These are phyloP conservation scores for Gilbertella persicaria DNA, from an alignment of 371 early-diverging fungal species.

Conservation along the genomic window DNA sequence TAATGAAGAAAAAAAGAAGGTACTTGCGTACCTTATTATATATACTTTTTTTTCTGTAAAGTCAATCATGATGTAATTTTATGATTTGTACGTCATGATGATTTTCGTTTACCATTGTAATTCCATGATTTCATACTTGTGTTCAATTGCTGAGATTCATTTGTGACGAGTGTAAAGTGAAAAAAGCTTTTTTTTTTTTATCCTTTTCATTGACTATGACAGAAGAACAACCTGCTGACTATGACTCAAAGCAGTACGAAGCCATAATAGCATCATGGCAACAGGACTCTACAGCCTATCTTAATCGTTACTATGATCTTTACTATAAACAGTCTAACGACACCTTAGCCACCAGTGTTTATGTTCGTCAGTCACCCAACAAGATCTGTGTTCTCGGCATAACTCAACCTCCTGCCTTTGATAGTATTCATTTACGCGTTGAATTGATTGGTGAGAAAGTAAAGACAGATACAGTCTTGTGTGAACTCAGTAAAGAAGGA, in stretches of 20 bases:
- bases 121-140: too few species aligned
- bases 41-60: too few species aligned
- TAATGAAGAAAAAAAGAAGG: too few species aligned
- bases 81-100: too few species aligned
- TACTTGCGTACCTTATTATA: too few species aligned
- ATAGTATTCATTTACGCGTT: constrained; percentile 6
- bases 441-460: constrained; percentile 28
- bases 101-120: too few species aligned
- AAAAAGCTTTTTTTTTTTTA: not conserved
- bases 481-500: constrained; percentile 21
- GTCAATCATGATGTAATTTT: too few species aligned
- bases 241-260: constrained; percentile 19
- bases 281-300: constrained; percentile 29
- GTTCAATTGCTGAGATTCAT: not conserved
- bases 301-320: constrained; percentile 45
- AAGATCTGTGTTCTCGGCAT: constrained; percentile 53
- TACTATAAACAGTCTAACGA: constrained; percentile 29
- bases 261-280: constrained; percentile 25
- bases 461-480: constrained; percentile 27
- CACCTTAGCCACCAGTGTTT: constrained; percentile 17
- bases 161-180: not conserved
- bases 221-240: constrained; percentile 14
- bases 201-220: not conserved
- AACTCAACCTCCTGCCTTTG: constrained; percentile 16
- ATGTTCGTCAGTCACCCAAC: constrained; percentile 53